Base-by-base conservation (phyloP, 2,329 filamentous ascomycete genomes). In the Phaeosphaeria sp. region DNA sequence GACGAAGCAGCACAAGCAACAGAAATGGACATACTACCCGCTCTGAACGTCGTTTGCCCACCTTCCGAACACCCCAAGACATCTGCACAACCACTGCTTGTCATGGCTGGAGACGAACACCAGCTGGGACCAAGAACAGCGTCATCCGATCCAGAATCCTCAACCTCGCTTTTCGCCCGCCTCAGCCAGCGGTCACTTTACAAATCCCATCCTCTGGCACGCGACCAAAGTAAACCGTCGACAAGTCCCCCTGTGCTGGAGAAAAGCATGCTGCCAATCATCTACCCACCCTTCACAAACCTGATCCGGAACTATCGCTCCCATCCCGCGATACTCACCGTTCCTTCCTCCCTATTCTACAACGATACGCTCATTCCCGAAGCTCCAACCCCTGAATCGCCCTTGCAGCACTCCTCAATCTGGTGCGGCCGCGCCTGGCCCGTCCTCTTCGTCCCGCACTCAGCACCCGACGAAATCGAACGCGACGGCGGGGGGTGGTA, bases 1-100 rank as follows among this genome's bases (percentile, higher is more conserved):
- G 80, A 82, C 59, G 80, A 82, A 69, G 80, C 80, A 15, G 80
- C 79, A 6, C 80, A 82, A 66, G 78, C 78, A 1, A 80, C 76
- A 5, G 80, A 82, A 61, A 68, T 79, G 1, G 77, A 80, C 43
- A 67, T 77, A 23, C 64, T 78, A 13, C 72, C 80, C 17, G 77
- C 79, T 22, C 63, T 82, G 18, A 75, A 69, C 39, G 75, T 81
- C 27, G 64, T 81, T 7, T 71, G 71, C 21, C 78, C 78, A 25
- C 78, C 78, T 6, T 49, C 58, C 1, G 18, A 48, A 7, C 71
- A 69, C 36, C 64, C 68, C 20, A 53, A 58, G 21, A 39, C 56
- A 47, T 56, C 59, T 17, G 58, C 44, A 0, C 66, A 72, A 47
- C 79, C 79, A 6, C 72, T 76, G 42, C 74, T 82, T 43, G 68